Evolutionary conservation across 2,329 filamentous ascomycete genomes (phyloP), one percentile per base, ranked within the genome.

Genomic region (Byssoonygena ceratinophila): DNA sequence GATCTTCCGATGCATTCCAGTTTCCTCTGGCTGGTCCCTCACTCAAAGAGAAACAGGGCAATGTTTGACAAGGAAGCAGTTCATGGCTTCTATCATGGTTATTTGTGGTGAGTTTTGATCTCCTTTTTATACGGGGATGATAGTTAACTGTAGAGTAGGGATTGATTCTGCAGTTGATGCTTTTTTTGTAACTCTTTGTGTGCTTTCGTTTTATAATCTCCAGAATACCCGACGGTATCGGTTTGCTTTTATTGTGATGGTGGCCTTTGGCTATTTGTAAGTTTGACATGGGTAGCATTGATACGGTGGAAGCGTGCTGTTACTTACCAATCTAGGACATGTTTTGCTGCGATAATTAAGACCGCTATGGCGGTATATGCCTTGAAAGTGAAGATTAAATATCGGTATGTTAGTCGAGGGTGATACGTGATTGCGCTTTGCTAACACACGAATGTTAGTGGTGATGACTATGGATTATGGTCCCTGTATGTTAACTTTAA

Each of bases 1-100:
- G 39, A 67, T 76, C 14, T 74, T 76, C 58, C 67, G 72, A 50
- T 78, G 76, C 54, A 51, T 68, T 18, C 74, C 74, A 0, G 63
- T 76, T 4, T 47, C 59, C 11, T 73, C 74, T 7, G 64, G 65
- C 0, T 78, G 75, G 75, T 64, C 75, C 53, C 57, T 60, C 7
- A 54, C 56, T 1, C 52, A 70, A 0, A 62, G 63, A n/a, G 62
- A 65, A 5, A 62, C 56, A 18, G 70, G 72, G 0, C 67, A 65
- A n/a, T 78, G 75, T 59, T 74, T 71, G 57, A 67, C 64, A 9
- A 60, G 61, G 29, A 54, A 51, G 1, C 69, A 67, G 0, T 76
- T 72, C 57, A 66, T 63, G n/a, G 63, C 66, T 25, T 65, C 76
- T 22, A 73, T 71, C 12, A 59, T 77, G n/a, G 69, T 71, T 59